Base-by-base conservation (phyloP, 257 asterid species). In the Lycium ferocissimum region DNA sequence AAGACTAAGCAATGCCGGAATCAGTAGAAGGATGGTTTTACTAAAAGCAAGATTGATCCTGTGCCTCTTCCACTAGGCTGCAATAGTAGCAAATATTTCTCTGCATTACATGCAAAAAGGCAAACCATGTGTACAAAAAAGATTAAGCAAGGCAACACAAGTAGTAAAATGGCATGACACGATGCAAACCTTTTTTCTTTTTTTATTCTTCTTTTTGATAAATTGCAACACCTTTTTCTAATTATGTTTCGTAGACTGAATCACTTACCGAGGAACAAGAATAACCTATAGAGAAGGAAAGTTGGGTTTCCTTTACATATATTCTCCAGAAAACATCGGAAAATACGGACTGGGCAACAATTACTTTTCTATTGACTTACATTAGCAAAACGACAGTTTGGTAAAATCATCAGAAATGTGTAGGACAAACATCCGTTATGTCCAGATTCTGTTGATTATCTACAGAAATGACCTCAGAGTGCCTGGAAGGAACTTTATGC, bases 21-120 rank as follows among this genome's bases (percentile, higher is more conserved):
- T 63, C 80, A 76, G 82, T 51, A 76, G 82, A 51, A 76, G 26
- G 65, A 76, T 53, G 26, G 63, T 54, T 76, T 51, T 49, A 51
- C 63, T 1, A 76, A 76, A 53, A 76, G 47, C 26, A 26, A 76
- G 13, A 47, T 76, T 22, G 47, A 22, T 51, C 47, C 51, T 26
- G 53, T 13, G 47, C 65, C 65, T 3, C 62, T 49, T 49, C 22
- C 80, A 20, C 43, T 65, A 18, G 43, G 72, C 45, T 65, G 43
- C 43, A 65, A 4, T 26, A 65, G 18, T 43, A 65, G 43, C 43
- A 11, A 65, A 26, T n/a, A 26, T 65, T 65, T 65, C 71, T 26
- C 71, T 0, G 38, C 3, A 65, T 65, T 65, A 65, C 43, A 65
- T 11, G 43, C 43, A 65, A 65, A 65, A 33, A 26, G 72, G 43